phyloP scores from a whole-genome alignment of 306 rosid species.

The Vigna hirtella region DNA sequence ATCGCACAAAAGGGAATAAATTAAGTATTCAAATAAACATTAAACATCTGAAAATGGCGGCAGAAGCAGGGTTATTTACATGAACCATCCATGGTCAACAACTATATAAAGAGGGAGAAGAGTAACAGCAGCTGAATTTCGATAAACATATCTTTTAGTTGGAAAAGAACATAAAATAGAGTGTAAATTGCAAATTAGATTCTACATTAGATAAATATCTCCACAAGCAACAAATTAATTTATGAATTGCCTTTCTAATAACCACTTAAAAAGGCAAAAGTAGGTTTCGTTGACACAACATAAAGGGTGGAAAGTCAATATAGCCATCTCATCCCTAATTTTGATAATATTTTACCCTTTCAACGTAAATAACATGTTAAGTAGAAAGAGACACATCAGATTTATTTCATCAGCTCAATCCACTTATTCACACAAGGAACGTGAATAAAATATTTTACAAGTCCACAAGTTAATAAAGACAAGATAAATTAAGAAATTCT shows the following conservation, averaged over 20 bases:
- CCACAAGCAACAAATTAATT: background rate
- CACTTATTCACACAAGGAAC: background rate
- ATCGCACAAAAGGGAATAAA: background rate
- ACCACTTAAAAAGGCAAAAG: background rate
- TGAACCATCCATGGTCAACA: slow-evolving; percentile 13
- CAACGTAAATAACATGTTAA: background rate
- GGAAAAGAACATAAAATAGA: background rate
- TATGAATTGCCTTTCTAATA: slow-evolving; percentile 10
- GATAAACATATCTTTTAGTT: background rate
- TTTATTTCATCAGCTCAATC: background rate
- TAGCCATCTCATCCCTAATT: background rate
- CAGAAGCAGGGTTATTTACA: slow-evolving; percentile 1
- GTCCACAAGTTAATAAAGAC: slow-evolving; percentile 16
- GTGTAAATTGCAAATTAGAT: background rate
- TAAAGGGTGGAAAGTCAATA: background rate
- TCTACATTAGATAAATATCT: background rate
- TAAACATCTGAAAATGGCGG: slow-evolving; percentile 14
- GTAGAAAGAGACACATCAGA: background rate
- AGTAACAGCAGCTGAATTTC: background rate
- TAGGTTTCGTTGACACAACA: background rate
- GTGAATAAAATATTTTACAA: background rate
- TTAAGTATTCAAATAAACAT: slow-evolving; percentile 5
- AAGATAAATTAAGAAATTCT: background rate
- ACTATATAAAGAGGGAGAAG: background rate
- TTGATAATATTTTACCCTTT: background rate